Conservation (phyloP, 2,329 filamentous ascomycete species). For the Daldinia sp. region DNA sequence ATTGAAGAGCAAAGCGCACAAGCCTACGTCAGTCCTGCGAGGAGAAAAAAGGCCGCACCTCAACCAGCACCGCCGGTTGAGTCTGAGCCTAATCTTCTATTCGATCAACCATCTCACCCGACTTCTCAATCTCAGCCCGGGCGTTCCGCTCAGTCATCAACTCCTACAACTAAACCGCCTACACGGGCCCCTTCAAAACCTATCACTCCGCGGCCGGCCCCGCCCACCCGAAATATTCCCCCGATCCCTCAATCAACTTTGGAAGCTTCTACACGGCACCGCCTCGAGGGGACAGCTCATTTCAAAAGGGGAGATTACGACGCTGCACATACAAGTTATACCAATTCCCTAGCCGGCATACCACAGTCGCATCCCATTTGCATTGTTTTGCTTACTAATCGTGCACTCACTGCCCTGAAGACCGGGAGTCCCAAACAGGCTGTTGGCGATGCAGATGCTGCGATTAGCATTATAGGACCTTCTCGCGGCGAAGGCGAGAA, state of each 20-base stretch:
- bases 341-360: conserved; percentile 78
- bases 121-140: conserved; percentile 39
- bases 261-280: conserved; percentile 80
- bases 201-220: conserved; percentile 61
- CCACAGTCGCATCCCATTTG: conserved; percentile 84
- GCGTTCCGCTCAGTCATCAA: conserved; percentile 50
- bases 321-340: conserved; percentile 85
- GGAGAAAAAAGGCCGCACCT: conserved; percentile 76
- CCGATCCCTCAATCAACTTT: conserved; percentile 76
- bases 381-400: conserved; percentile 92
- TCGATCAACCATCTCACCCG: conserved; percentile 59
- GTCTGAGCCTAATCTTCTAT: conserved; percentile 73
- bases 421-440: conserved; percentile 91
- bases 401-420: conserved; percentile 89
- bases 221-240: conserved; percentile 68
- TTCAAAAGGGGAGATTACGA: conserved; percentile 96
- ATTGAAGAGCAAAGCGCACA: conserved; percentile 85
- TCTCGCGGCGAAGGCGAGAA: conserved; percentile 82
- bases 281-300: conserved; percentile 83
- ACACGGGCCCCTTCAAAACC: conserved; percentile 58
- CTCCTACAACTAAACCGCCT: conserved; percentile 55
- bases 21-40: conserved; percentile 87
- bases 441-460: conserved; percentile 84
- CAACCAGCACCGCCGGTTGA: conserved; percentile 59
- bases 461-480: conserved; percentile 82